Percentiles rank a stretch among this genome's conserved stretches.
These are phyloP conservation scores for Scheffersomyces coipomensis DNA, from an alignment of 805 yeast genomes.

Conservation along the genomic window DNA sequence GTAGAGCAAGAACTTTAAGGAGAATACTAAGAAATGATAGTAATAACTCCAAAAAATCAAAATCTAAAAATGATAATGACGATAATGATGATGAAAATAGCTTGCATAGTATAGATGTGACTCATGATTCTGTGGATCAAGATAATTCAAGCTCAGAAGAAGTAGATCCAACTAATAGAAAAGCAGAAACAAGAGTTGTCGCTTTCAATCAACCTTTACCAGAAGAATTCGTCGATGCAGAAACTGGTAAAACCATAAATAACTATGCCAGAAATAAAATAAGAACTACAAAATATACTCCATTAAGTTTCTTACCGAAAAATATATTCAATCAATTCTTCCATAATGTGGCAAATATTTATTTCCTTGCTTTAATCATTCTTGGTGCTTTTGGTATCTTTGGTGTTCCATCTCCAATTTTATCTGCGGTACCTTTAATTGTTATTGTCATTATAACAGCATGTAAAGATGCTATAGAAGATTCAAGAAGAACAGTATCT, in stretches of 20 bases:
- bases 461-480: constrained; percentile 77
- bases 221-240: constrained; percentile 51
- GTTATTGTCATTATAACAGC: constrained; percentile 77
- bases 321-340: constrained; percentile 73
- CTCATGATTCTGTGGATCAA: constrained; percentile 10
- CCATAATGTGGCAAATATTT: constrained; percentile 84
- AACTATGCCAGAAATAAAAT: constrained; percentile 86
- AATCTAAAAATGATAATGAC: background rate
- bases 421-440: constrained; percentile 75
- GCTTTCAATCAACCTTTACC: constrained; percentile 65
- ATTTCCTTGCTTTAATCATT: constrained; percentile 76
- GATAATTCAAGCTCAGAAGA: constrained; percentile 15
- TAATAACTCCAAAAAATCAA: constrained; percentile 6
- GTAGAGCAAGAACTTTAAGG: constrained; percentile 50
- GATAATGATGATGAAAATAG: background rate
- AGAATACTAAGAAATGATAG: constrained; percentile 28
- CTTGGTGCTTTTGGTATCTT: constrained; percentile 76
- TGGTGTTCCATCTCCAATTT: constrained; percentile 77
- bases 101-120: background rate
- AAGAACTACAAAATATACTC: constrained; percentile 94
- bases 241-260: constrained; percentile 56
- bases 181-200: constrained; percentile 41
- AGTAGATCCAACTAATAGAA: constrained; percentile 32
- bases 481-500: constrained; percentile 67
- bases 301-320: constrained; percentile 83